These are phyloP conservation scores for Cercospora sojina DNA, from an alignment of 2,329 filamentous ascomycete species.

Conservation along the genomic window DNA sequence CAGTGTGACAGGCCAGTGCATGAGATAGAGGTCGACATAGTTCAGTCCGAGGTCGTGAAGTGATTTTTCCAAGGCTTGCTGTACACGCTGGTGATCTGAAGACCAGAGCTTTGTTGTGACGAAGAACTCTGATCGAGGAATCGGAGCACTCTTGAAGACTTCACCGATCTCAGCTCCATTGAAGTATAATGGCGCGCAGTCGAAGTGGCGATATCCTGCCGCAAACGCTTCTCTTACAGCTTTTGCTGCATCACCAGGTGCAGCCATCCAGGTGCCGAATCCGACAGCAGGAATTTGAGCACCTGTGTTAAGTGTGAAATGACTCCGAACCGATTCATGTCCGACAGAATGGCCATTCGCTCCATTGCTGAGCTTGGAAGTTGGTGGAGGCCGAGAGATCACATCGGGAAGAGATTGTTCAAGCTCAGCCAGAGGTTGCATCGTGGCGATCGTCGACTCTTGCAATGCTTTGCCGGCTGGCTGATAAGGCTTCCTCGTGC, in stretches of 20 bases:
- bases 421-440: constrained; percentile 21
- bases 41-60: constrained; percentile 68
- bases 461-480: constrained; percentile 33
- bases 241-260: constrained; percentile 34
- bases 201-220: constrained; percentile 25
- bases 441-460: constrained; percentile 32
- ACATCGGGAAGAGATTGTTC: constrained; percentile 15
- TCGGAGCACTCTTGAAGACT: constrained; percentile 26
- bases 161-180: constrained; percentile 32
- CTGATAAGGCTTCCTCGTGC: constrained; percentile 22
- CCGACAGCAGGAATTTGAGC: constrained; percentile 41
- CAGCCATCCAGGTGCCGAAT: constrained; percentile 42
- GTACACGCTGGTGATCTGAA: constrained; percentile 46
- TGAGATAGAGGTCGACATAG: constrained; percentile 47
- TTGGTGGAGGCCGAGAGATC: not conserved
- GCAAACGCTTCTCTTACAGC: constrained; percentile 25
- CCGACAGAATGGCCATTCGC: constrained; percentile 6
- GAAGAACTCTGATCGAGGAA: constrained; percentile 32
- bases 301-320: constrained; percentile 34
- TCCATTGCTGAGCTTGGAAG: not conserved
- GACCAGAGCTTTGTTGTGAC: constrained; percentile 61
- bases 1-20: constrained; percentile 19
- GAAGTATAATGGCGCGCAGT: constrained; percentile 40
- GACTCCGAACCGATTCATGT: not conserved
- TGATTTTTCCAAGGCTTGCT: constrained; percentile 60